phyloP scores from a whole-genome alignment of 2,329 filamentous ascomycete species.

The Tolypocladium sp. region DNA sequence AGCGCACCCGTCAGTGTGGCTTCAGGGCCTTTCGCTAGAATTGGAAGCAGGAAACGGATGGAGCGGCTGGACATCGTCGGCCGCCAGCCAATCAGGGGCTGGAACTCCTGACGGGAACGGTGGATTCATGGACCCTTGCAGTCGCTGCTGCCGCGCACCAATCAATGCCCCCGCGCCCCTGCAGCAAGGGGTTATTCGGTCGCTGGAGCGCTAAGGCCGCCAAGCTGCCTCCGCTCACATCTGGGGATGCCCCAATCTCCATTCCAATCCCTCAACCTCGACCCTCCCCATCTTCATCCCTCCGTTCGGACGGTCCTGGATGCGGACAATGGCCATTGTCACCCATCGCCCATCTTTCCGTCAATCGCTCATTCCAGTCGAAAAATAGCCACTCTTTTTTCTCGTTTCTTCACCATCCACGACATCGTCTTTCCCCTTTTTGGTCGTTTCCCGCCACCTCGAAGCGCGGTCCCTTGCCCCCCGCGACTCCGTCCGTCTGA shows the following conservation, averaged over 20 bases:
- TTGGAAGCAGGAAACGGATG: not conserved
- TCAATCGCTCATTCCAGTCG: not conserved
- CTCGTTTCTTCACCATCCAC: no score
- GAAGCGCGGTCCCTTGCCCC: not conserved
- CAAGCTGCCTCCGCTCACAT: not conserved
- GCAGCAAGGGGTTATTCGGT: not conserved
- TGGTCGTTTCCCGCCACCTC: not conserved
- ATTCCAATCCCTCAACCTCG: not conserved
- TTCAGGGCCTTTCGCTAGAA: not conserved
- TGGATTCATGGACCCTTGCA: not conserved
- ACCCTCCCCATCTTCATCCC: not conserved
- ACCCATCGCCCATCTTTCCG: not conserved
- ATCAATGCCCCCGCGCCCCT: not conserved
- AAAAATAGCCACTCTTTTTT: not conserved
- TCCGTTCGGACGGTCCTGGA: not conserved
- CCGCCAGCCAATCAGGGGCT: slow-evolving; percentile 2
- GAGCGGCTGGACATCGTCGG: not conserved
- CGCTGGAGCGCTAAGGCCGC: not conserved
- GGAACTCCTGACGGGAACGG: slow-evolving; percentile 3
- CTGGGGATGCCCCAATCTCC: not conserved
- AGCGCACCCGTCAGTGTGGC: not conserved
- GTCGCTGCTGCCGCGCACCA: not conserved
- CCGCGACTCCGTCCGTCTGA: not conserved
- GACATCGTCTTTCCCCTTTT: not conserved
- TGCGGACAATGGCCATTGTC: not conserved